Evolutionary conservation across 345 rosid genomes (phyloP).

Genomic region (Dimocarpus longan): DNA sequence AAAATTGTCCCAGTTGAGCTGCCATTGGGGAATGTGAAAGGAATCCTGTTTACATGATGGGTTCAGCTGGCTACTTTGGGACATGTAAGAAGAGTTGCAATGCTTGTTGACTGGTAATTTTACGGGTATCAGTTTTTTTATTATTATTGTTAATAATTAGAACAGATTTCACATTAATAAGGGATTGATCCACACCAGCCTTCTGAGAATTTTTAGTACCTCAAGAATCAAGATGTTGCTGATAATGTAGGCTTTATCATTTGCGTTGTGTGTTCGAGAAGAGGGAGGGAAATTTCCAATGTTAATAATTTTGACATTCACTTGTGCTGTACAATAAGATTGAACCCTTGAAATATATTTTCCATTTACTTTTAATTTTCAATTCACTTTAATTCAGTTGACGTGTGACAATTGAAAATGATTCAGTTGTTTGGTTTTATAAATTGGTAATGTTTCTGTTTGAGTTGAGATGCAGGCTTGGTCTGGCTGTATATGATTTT

Average conservation of each 20-base stretch:
- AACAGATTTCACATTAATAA: slow-evolving; percentile 4
- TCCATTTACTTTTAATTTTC: not conserved
- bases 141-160: slow-evolving; percentile 10
- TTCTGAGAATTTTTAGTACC: not conserved
- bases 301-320: not conserved
- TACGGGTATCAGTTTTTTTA: not conserved
- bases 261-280: not conserved
- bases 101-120: slow-evolving; percentile 42
- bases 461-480: too few relatives aligned
- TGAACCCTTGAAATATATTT: not conserved
- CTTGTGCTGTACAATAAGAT: not conserved
- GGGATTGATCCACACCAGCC: not conserved
- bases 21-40: slow-evolving; percentile 76
- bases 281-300: not conserved
- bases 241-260: not conserved
- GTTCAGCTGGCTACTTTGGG: slow-evolving; percentile 88
- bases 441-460: too few relatives aligned
- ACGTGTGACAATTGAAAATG: too few relatives aligned
- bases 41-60: slow-evolving; percentile 87
- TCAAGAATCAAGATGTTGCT: not conserved
- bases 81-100: slow-evolving; percentile 91
- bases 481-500: too few relatives aligned
- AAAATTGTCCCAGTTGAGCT: slow-evolving; percentile 73
- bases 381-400: not conserved
- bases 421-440: too few relatives aligned